Percentiles rank a stretch among this genome's conserved stretches.
These are phyloP conservation scores for Fusarium sp. DNA, from an alignment of 2,329 filamentous ascomycete species.

Conservation along the genomic window DNA sequence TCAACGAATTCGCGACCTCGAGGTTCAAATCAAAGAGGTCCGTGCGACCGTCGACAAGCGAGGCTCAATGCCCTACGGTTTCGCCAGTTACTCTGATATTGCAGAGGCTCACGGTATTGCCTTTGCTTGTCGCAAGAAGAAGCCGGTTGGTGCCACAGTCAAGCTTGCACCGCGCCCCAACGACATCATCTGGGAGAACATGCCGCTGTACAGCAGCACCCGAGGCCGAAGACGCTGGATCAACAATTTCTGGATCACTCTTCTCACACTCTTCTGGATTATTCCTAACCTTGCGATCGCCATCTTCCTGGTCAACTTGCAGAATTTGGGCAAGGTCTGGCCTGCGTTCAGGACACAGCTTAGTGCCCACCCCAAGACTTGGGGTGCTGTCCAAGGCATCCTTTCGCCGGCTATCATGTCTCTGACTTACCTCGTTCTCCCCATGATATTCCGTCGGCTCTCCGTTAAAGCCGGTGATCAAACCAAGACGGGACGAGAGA, in stretches of 20 bases:
- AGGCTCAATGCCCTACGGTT: conserved; percentile 91
- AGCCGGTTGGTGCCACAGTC: conserved; percentile 83
- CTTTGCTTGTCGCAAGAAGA: conserved; percentile 84
- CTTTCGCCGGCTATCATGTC: conserved; percentile 89
- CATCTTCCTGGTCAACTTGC: conserved; percentile 90
- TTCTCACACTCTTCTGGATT: conserved; percentile 89
- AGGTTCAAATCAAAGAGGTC: conserved; percentile 87
- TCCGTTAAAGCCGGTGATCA: conserved; percentile 87
- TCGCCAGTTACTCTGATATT: conserved; percentile 93
- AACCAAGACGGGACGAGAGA: conserved; percentile 92
- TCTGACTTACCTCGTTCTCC: conserved; percentile 87
- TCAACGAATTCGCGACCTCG: conserved; percentile 84
- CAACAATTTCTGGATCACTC: conserved; percentile 86
- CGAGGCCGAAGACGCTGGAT: conserved; percentile 81
- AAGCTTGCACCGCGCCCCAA: conserved; percentile 86
- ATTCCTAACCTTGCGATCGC: conserved; percentile 95
- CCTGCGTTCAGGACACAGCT: conserved; percentile 77
- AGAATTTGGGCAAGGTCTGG: conserved; percentile 87
- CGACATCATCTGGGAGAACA: conserved; percentile 97
- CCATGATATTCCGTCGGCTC: conserved; percentile 90
- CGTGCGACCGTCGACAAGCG: conserved; percentile 87
- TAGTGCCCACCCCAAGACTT: conserved; percentile 73
- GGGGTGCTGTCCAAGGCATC: conserved; percentile 94
- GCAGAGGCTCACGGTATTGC: conserved; percentile 90
- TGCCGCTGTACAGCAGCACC: conserved; percentile 78